Evolutionary conservation across 73 alveolate genomes (phyloP).

Genomic region (Symbiodinium pilosum): DNA sequence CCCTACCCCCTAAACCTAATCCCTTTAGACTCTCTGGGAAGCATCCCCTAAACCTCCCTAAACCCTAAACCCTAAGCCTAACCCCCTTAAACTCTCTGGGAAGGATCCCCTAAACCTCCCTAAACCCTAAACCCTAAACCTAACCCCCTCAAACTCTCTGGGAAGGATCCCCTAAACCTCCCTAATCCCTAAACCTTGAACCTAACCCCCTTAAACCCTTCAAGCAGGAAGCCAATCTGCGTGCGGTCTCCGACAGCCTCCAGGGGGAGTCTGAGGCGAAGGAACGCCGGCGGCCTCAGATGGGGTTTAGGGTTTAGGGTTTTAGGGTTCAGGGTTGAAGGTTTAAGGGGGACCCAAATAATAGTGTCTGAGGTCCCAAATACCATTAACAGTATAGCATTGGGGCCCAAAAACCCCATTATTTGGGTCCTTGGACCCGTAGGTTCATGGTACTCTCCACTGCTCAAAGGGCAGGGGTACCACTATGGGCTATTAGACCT

Average conservation of each 20-base stretch:
- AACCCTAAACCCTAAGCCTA: not conserved
- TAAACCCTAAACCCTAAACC: not conserved
- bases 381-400: too few relatives aligned
- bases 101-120: not conserved
- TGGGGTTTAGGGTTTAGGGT: not conserved
- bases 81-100: too few relatives aligned
- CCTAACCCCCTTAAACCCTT: not conserved
- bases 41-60: not conserved
- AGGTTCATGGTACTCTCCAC: too few relatives aligned
- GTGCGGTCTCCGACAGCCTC: slow-evolving; percentile 45
- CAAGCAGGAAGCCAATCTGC: slow-evolving; percentile 36
- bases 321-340: not conserved
- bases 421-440: too few relatives aligned
- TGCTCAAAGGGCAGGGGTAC: too few relatives aligned
- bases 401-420: too few relatives aligned
- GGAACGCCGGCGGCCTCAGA: not conserved
- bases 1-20: not conserved
- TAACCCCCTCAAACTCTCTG: not conserved
- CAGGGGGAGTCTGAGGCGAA: slow-evolving; percentile 35
- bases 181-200: not conserved
- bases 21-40: too few relatives aligned
- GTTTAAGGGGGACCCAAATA: too few relatives aligned
- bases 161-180: not conserved
- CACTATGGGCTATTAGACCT: too few relatives aligned
- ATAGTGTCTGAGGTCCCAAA: too few relatives aligned